Base-by-base conservation (phyloP, 2,329 filamentous ascomycete species). In the Colletotrichum liaoningense region DNA sequence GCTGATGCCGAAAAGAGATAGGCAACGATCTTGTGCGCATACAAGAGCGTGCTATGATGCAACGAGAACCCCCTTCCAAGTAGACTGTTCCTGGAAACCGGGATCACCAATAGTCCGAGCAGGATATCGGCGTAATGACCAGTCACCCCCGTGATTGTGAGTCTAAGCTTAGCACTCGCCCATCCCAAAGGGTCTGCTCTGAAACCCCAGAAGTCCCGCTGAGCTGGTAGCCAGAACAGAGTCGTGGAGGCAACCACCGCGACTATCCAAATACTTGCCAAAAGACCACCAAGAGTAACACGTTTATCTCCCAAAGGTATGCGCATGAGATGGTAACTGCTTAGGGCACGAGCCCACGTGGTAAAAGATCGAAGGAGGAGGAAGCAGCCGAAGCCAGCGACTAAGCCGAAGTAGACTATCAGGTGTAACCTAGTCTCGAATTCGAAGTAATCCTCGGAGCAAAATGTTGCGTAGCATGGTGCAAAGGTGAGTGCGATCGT, bases 121-220 rank as follows among this genome's bases (percentile, higher is more conserved):
- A 75, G 54, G 3, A 75, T 68, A 35, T 75, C 75, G 26, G 74
- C 74, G 11, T 74, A 74, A 46, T 76, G 75, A 1, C 74, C 74
- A 1, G 73, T 70, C 1, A 76, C 54, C 1, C 74, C 75, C 7
- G 75, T 72, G 8, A 76, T 52, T 0, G 67, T 54, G 11, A 76
- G 70, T 5, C 30, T 60, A 3, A 76, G 6, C 11, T 75, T 70
- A 42, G 75, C 75, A 14, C 42, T 52, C 5, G 57, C 46, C 75
- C 75, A 75, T 9, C 35, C 42, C 3, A 74, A 42, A 3, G 75
- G 68, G 30, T 70, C 62, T 5, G 68, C 63, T 28, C 68, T 56
- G 16, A 59, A 28, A 5, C 33, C 62, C 75, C 75, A 75, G 14
- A 69, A 75, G 5, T 5, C 56, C 2, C 54, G 14, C 12, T 69